A percentile compares a stretch with the other conserved stretches of the same genome.
Conservation (phyloP, 2,329 filamentous ascomycete genomes). For the Scedosporium aurantiacum region DNA sequence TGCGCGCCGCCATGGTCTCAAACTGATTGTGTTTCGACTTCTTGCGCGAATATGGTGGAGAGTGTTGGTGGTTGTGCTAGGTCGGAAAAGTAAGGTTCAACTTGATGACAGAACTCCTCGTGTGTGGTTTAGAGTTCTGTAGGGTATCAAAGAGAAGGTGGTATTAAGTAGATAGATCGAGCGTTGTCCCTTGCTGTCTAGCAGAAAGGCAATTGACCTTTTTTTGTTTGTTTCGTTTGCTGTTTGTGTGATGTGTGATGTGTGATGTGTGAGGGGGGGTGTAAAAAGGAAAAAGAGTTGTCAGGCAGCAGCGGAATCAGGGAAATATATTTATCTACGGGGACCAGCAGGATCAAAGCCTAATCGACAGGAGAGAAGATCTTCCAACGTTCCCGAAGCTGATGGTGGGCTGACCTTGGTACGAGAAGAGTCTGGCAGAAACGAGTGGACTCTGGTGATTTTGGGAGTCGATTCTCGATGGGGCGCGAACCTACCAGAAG, state of each 20-base stretch:
- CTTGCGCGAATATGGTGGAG: slow-evolving; percentile 3
- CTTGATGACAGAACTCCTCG: neutral
- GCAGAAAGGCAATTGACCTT: slow-evolving; percentile 7
- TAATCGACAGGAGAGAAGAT: neutral
- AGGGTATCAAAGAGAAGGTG: slow-evolving; percentile 2
- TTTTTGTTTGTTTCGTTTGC: slow-evolving; percentile 7
- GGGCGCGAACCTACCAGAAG: slow-evolving; percentile 18
- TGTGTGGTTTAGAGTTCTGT: neutral
- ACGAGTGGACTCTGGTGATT: slow-evolving; percentile 15
- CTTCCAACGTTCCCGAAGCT: slow-evolving; percentile 1
- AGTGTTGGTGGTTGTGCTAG: neutral
- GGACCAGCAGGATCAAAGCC: neutral
- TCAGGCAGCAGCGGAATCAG: slow-evolving; percentile 1
- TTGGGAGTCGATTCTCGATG: slow-evolving; percentile 16
- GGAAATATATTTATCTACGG: slow-evolving; percentile 3
- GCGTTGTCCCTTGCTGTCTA: slow-evolving; percentile 4
- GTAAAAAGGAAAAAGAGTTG: slow-evolving; percentile 4
- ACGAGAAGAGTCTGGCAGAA: slow-evolving; percentile 9
- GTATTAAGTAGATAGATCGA: slow-evolving; percentile 1
- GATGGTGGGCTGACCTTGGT: slow-evolving; percentile 14
- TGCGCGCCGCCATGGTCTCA: slow-evolving; percentile 56
- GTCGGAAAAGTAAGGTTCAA: slow-evolving; percentile 5
- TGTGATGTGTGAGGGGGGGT: neutral
- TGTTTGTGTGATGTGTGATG: slow-evolving; percentile 1
- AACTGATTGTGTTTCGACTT: slow-evolving; percentile 12